Evolutionary conservation across 371 early-diverging fungal genomes (phyloP).

Genomic region (Rhizopus sp.): DNA sequence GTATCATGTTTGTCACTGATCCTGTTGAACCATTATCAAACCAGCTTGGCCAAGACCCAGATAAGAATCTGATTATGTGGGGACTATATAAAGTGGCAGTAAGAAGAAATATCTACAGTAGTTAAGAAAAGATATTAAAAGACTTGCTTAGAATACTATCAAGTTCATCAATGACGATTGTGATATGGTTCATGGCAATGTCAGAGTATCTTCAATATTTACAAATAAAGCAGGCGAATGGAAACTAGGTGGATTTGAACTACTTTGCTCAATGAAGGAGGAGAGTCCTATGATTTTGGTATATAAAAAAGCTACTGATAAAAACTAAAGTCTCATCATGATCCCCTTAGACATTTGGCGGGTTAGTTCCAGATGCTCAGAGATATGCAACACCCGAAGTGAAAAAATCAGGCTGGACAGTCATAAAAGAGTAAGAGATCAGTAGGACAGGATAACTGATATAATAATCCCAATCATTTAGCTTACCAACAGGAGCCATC

Average conservation of each 20-base stretch:
- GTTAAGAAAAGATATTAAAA: slow-evolving; percentile 4
- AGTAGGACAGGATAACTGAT: slow-evolving; percentile 6
- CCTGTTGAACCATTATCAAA: slow-evolving; percentile 73
- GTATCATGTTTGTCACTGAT: slow-evolving; percentile 93
- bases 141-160: slow-evolving; percentile 68
- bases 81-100: slow-evolving; percentile 91
- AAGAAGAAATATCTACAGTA: slow-evolving; percentile 17
- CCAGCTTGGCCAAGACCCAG: slow-evolving; percentile 55
- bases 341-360: slow-evolving; percentile 62
- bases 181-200: slow-evolving; percentile 85
- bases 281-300: slow-evolving; percentile 69
- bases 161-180: slow-evolving; percentile 89
- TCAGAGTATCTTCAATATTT: slow-evolving; percentile 78
- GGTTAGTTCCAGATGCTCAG: slow-evolving; percentile 64
- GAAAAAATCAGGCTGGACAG: slow-evolving; percentile 65
- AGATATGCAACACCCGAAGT: slow-evolving; percentile 80
- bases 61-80: slow-evolving; percentile 75
- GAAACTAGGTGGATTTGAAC: slow-evolving; percentile 90
- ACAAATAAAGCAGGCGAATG: slow-evolving; percentile 91
- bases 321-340: background rate
- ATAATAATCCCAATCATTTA: slow-evolving; percentile 9
- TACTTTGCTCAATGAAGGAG: slow-evolving; percentile 72
- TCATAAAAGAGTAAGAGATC: slow-evolving; percentile 60
- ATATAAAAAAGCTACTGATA: slow-evolving; percentile 8
- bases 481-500: slow-evolving; percentile 49